Evolutionary conservation across 2,329 filamentous ascomycete species (phyloP).

Genomic region (Microcera coccophila): DNA sequence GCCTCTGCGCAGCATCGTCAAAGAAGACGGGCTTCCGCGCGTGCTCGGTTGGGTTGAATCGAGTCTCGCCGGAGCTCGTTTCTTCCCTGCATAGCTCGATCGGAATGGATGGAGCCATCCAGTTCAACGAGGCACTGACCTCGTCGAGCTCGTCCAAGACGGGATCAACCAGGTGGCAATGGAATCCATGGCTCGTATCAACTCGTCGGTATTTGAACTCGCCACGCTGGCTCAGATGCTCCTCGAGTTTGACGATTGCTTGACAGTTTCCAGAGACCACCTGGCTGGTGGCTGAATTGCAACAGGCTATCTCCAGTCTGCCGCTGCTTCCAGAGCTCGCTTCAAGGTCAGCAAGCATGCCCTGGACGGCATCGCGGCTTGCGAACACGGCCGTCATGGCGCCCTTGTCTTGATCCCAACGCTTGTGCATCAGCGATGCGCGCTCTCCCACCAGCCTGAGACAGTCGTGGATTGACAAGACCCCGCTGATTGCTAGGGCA

Average conservation of each 20-base stretch:
- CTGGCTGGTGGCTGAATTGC: conserved; percentile 11
- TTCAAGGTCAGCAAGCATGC: conserved; percentile 7
- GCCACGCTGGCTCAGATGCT: conserved; percentile 4
- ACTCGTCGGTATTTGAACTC: conserved; percentile 11
- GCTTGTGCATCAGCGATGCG: conserved; percentile 29
- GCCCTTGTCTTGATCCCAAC: conserved; percentile 34
- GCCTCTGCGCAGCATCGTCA: conserved; percentile 6
- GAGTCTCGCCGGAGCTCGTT: conserved; percentile 4
- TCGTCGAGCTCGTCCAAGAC: conserved; percentile 5
- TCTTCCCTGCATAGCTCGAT: conserved; percentile 7
- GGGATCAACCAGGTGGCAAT: conserved; percentile 13
- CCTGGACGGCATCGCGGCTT: conserved; percentile 5
- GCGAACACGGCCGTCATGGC: conserved; percentile 34
- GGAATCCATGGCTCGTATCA: conserved; percentile 14
- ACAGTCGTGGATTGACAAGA: conserved; percentile 28
- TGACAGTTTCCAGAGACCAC: conserved; percentile 10
- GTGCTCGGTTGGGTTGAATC: too few species aligned
- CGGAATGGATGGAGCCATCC: conserved; percentile 8
- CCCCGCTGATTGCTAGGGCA: conserved; percentile 32
- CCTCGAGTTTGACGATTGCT: conserved; percentile 4
- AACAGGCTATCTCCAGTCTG: conserved; percentile 16
- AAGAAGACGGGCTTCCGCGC: conserved; percentile 16
- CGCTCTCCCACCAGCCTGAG: conserved; percentile 29
- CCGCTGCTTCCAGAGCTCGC: conserved; percentile 2
- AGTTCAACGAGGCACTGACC: conserved; percentile 5